phyloP scores from a whole-genome alignment of 768 basidiomycete species.

The Tulasnella sp. region DNA sequence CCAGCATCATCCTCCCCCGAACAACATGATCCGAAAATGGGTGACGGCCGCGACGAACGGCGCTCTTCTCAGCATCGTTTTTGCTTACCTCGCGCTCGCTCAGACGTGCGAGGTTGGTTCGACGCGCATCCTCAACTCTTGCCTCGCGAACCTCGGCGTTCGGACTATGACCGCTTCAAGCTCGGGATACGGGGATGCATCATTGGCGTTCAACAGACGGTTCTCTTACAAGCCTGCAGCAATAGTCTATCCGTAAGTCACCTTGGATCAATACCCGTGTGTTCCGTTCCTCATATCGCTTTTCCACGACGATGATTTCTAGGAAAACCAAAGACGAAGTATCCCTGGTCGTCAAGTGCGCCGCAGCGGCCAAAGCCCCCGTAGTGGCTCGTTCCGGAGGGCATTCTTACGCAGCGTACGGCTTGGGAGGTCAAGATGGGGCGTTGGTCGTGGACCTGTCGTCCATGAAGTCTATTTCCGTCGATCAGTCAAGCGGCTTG shows the following conservation, averaged over 20 bases:
- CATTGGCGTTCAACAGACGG: constrained; percentile 37
- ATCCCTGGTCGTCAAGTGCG: constrained; percentile 34
- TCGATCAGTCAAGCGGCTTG: constrained; percentile 37
- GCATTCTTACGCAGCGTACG: constrained; percentile 42
- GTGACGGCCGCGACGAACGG: neutral
- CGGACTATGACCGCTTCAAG: constrained; percentile 27
- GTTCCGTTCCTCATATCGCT: neutral
- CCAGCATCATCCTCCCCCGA: neutral
- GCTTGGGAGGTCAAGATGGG: constrained; percentile 39
- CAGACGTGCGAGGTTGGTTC: neutral
- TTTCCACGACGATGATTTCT: too few relatives aligned
- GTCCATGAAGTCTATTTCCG: constrained; percentile 38
- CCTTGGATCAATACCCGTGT: neutral
- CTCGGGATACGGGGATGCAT: constrained; percentile 32
- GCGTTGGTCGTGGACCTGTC: constrained; percentile 41
- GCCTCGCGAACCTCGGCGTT: neutral
- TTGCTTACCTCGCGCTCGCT: neutral
- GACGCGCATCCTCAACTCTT: neutral
- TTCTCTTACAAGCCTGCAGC: constrained; percentile 36
- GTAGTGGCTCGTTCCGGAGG: constrained; percentile 39
- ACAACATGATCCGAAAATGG: neutral
- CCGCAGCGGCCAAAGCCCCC: constrained; percentile 22
- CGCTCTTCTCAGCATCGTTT: neutral
- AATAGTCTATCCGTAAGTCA: constrained; percentile 38
- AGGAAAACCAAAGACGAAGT: constrained; percentile 35